Evolutionary conservation across 2,329 filamentous ascomycete species (phyloP).

Genomic region (Zymoseptoria brevis): DNA sequence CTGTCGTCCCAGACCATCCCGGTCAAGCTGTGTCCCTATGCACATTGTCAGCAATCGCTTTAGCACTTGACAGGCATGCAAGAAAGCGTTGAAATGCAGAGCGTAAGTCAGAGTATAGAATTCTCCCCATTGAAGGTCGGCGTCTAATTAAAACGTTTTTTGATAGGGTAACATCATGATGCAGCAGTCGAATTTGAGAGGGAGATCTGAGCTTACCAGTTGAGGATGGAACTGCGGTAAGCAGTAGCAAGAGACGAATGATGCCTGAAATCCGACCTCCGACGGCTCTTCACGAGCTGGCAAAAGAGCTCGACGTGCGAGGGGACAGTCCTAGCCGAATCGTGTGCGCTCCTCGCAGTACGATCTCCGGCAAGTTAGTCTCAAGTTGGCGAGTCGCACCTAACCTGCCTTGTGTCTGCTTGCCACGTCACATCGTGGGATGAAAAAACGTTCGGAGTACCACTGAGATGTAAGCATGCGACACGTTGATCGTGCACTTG

Average conservation of each 20-base stretch:
- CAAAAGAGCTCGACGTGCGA: not conserved
- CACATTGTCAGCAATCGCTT: not conserved
- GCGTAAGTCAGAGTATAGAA: not conserved
- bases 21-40: not conserved
- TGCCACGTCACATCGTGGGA: not conserved
- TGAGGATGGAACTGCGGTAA: not conserved
- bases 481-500: not conserved
- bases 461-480: not conserved
- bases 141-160: not conserved
- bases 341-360: not conserved
- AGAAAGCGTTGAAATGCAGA: not conserved
- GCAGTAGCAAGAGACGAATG: too few species aligned
- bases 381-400: not conserved
- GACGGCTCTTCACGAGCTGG: not conserved
- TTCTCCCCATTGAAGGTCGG: not conserved
- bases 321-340: not conserved
- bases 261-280: too few species aligned
- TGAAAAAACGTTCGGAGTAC: not conserved
- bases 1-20: not conserved
- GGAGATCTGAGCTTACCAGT: not conserved
- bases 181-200: not conserved
- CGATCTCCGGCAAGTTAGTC: not conserved
- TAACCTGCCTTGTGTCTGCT: not conserved
- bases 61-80: not conserved
- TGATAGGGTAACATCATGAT: not conserved